phyloP scores from a whole-genome alignment of 805 yeast genomes.

The Wickerhamiella azyma region DNA sequence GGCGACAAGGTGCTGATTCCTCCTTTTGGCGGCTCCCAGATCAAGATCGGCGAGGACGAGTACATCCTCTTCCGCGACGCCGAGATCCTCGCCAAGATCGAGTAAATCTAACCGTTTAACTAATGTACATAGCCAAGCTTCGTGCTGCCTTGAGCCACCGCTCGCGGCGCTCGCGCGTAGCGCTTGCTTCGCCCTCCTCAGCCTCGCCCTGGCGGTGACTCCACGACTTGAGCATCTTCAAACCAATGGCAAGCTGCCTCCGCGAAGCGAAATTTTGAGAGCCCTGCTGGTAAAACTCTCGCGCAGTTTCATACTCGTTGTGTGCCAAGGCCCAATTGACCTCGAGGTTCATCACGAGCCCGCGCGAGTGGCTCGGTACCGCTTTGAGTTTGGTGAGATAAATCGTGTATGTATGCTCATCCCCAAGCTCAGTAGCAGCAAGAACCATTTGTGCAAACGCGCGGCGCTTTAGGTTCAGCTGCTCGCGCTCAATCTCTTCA shows the following conservation, averaged over 20 bases:
- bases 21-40: slow-evolving; percentile 79
- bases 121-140: slow-evolving; percentile 1
- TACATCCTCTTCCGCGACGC: slow-evolving; percentile 72
- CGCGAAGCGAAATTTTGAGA: not conserved
- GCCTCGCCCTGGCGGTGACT: not conserved
- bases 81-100: slow-evolving; percentile 88
- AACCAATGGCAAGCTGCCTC: slow-evolving; percentile 14
- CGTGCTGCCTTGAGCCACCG: slow-evolving; percentile 13
- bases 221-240: slow-evolving; percentile 9
- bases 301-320: slow-evolving; percentile 14
- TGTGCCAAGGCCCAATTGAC: slow-evolving; percentile 17
- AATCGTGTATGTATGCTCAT: not conserved
- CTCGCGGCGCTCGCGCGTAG: not conserved
- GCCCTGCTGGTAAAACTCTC: slow-evolving; percentile 14
- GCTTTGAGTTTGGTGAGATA: not conserved
- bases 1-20: slow-evolving; percentile 96
- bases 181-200: not conserved
- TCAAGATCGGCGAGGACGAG: slow-evolving; percentile 74
- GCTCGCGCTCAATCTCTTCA: not conserved
- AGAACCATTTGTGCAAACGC: slow-evolving; percentile 11
- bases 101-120: slow-evolving; percentile 25
- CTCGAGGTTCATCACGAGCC: slow-evolving; percentile 13
- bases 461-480: not conserved
- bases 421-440: slow-evolving; percentile 10
- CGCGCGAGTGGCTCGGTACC: slow-evolving; percentile 4